These are phyloP conservation scores for Wickerhamiella lipophila DNA, from an alignment of 805 yeast species.

Conservation along the genomic window DNA sequence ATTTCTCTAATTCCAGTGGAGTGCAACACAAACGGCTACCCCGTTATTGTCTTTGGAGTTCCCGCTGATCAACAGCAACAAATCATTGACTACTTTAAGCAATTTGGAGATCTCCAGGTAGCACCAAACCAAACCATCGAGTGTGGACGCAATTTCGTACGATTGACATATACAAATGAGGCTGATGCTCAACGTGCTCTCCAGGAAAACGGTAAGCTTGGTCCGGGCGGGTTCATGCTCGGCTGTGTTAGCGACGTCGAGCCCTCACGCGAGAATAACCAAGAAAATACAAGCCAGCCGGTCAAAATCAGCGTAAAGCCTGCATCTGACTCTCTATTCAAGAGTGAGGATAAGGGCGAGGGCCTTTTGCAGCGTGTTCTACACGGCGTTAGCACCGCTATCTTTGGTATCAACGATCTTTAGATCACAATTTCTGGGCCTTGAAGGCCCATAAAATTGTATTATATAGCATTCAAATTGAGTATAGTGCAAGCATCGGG, in stretches of 20 bases:
- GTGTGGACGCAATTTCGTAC: conserved; percentile 85
- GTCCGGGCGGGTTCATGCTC: conserved; percentile 47
- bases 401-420: conserved; percentile 2
- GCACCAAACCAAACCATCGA: conserved; percentile 61
- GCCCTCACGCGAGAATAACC: not conserved
- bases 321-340: conserved; percentile 1
- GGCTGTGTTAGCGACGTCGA: conserved; percentile 47
- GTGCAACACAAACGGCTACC: conserved; percentile 33
- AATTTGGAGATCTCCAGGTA: conserved; percentile 57
- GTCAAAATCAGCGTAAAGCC: conserved; percentile 2
- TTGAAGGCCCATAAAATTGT: too few species aligned
- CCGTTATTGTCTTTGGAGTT: conserved; percentile 80
- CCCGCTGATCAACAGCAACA: conserved; percentile 60
- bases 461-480: not conserved
- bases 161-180: conserved; percentile 65
- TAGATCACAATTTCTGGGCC: too few species aligned
- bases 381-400: not conserved
- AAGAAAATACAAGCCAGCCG: not conserved
- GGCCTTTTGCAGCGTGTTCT: not conserved
- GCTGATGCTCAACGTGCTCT: conserved; percentile 71
- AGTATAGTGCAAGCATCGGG: too few species aligned
- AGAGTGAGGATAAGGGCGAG: not conserved
- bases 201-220: conserved; percentile 64
- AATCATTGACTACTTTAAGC: conserved; percentile 59
- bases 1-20: not conserved